These are phyloP conservation scores for Cubamyces sp. DNA, from an alignment of 768 basidiomycete species.

Conservation along the genomic window DNA sequence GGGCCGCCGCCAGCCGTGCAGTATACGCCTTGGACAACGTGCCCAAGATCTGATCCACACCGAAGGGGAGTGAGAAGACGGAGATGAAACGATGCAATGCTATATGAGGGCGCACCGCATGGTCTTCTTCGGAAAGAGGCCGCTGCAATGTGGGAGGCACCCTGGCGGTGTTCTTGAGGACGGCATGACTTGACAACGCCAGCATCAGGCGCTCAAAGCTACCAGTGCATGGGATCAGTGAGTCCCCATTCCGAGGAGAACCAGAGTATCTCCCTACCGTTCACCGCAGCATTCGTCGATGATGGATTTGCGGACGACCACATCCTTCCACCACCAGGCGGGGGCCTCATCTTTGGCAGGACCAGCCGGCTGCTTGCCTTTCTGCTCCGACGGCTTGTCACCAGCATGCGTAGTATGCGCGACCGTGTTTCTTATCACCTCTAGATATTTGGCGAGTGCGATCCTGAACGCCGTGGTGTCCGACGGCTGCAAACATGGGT, in stretches of 20 bases:
- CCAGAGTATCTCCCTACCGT: conserved; percentile 38
- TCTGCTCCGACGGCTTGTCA: conserved; percentile 20
- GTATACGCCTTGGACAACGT: conserved; percentile 42
- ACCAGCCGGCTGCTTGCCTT: conserved; percentile 22
- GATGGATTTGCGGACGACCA: conserved; percentile 57
- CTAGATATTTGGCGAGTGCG: conserved; percentile 54
- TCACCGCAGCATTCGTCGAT: conserved; percentile 59
- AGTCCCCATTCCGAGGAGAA: background rate
- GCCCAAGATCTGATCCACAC: conserved; percentile 27
- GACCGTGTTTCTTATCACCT: conserved; percentile 46
- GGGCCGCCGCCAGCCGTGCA: conserved; percentile 37
- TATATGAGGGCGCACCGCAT: conserved; percentile 16
- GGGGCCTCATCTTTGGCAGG: background rate
- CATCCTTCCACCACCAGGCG: conserved; percentile 61
- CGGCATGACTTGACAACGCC: conserved; percentile 54
- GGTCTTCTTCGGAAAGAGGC: conserved; percentile 4
- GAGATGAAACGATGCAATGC: conserved; percentile 15
- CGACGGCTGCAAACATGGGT: conserved; percentile 57
- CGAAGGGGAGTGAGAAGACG: conserved; percentile 2
- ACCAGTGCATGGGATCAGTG: conserved; percentile 12
- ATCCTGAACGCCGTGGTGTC: conserved; percentile 56
- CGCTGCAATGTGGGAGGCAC: conserved; percentile 15
- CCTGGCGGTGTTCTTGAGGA: conserved; percentile 40
- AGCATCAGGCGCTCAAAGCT: conserved; percentile 58
- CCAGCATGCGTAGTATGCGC: conserved; percentile 36